Percentiles rank a stretch among this genome's conserved stretches.
Evolutionary conservation across 176 grass and related monocot genomes (phyloP).

Genomic region (Phragmites australis): DNA sequence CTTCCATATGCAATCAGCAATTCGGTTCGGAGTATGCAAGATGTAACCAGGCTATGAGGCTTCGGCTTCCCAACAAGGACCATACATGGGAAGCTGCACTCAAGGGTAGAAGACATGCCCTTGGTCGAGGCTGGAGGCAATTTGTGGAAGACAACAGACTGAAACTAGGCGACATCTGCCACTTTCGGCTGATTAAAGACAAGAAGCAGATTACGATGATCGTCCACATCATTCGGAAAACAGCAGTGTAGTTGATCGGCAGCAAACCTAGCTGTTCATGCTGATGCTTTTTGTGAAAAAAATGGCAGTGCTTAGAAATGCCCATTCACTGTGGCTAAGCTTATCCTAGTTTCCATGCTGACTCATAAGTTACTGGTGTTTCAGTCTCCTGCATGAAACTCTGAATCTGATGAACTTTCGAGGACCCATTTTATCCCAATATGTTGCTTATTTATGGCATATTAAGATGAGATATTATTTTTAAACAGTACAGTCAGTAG

Average conservation of each 20-base stretch:
- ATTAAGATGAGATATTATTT: not conserved
- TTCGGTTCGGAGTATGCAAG: slow-evolving; percentile 25
- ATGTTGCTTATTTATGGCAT: not conserved
- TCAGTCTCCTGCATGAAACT: too few relatives aligned
- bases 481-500: too few relatives aligned
- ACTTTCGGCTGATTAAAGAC: slow-evolving; percentile 44
- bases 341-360: not conserved
- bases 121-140: slow-evolving; percentile 35
- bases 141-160: slow-evolving; percentile 51
- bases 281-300: not conserved
- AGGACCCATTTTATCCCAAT: not conserved
- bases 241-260: slow-evolving; percentile 11
- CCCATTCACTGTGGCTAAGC: not conserved
- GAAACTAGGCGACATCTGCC: slow-evolving; percentile 37
- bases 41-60: slow-evolving; percentile 8
- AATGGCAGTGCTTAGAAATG: not conserved
- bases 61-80: not conserved
- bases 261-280: not conserved
- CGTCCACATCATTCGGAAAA: slow-evolving; percentile 43
- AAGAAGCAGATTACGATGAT: slow-evolving; percentile 33
- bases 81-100: slow-evolving; percentile 17
- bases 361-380: not conserved
- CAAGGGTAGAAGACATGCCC: not conserved
- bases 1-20: slow-evolving; percentile 27
- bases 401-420: not conserved